These are phyloP conservation scores for Crucihimalaya himalaica DNA, from an alignment of 345 rosid genomes.

Conservation along the genomic window DNA sequence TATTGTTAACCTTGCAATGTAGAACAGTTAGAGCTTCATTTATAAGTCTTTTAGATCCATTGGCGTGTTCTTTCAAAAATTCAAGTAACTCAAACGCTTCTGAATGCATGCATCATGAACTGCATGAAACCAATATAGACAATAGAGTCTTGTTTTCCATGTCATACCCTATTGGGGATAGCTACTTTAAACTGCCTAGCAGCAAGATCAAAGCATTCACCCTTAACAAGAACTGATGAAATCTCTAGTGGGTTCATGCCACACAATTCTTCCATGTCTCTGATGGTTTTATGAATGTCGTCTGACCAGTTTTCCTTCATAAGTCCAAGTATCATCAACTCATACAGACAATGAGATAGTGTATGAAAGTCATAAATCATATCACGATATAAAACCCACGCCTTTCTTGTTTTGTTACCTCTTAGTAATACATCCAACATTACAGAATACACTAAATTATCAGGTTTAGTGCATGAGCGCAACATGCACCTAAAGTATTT, in stretches of 20 bases:
- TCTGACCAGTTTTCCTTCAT: conserved; percentile 54
- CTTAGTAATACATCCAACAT: conserved; percentile 83
- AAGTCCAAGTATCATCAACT: conserved; percentile 57
- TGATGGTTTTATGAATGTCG: conserved; percentile 60
- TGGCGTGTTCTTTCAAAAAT: conserved; percentile 57
- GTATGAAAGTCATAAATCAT: conserved; percentile 63
- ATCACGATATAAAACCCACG: conserved; percentile 59
- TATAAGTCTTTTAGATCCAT: conserved; percentile 53
- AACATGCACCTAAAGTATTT: conserved; percentile 71
- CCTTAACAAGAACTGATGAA: conserved; percentile 77
- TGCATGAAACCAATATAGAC: conserved; percentile 72
- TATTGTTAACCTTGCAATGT: conserved; percentile 68
- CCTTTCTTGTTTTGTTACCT: conserved; percentile 61
- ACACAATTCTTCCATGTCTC: conserved; percentile 70
- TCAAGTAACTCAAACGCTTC: conserved; percentile 85
- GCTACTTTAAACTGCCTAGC: conserved; percentile 66
- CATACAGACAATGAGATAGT: conserved; percentile 61
- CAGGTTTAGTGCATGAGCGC: conserved; percentile 79
- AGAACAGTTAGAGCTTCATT: conserved; percentile 68
- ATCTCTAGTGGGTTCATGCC: conserved; percentile 62
- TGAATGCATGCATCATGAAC: conserved; percentile 68
- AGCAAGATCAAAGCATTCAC: conserved; percentile 83
- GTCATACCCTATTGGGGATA: conserved; percentile 53
- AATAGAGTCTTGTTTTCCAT: conserved; percentile 59
- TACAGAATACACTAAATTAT: conserved; percentile 77